Evolutionary conservation across 148 eudicot species (phyloP).

Genomic region (Fagopyrum tataricum): DNA sequence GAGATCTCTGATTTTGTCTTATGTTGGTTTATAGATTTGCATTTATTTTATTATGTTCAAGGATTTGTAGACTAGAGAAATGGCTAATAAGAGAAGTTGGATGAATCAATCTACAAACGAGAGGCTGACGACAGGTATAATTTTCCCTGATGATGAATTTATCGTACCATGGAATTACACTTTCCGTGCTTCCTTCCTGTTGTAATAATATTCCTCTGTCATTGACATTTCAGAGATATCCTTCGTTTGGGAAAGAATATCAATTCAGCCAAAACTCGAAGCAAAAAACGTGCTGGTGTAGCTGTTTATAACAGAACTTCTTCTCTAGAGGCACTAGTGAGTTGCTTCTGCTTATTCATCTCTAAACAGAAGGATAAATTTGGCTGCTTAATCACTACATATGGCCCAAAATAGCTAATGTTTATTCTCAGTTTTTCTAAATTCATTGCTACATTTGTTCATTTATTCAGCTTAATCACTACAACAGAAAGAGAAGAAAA

Average conservation of each 20-base stretch:
- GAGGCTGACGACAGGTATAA: too few species aligned
- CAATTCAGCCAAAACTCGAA: slow-evolving; percentile 66
- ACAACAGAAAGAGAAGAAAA: too few species aligned
- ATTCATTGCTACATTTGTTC: neutral
- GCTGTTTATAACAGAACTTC: slow-evolving; percentile 92
- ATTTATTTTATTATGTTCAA: too few species aligned
- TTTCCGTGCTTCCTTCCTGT: neutral
- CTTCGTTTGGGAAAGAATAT: slow-evolving; percentile 95
- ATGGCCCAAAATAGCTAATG: too few species aligned
- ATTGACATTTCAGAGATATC: slow-evolving; percentile 51
- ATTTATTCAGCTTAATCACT: neutral
- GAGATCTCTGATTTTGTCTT: too few species aligned
- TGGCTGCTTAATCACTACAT: too few species aligned
- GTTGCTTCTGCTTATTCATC: slow-evolving; percentile 20
- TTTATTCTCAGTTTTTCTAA: neutral
- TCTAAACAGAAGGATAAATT: neutral
- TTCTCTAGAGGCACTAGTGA: slow-evolving; percentile 88
- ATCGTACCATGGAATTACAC: too few species aligned
- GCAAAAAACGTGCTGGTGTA: slow-evolving; percentile 91
- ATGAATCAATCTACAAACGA: too few species aligned
- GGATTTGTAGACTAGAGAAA: too few species aligned
- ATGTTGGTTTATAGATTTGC: too few species aligned
- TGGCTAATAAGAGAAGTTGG: too few species aligned
- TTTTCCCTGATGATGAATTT: neutral
- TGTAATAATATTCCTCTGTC: slow-evolving; percentile 1